Conservation (phyloP, 2,329 filamentous ascomycete genomes). For the Penicillium sp. region DNA sequence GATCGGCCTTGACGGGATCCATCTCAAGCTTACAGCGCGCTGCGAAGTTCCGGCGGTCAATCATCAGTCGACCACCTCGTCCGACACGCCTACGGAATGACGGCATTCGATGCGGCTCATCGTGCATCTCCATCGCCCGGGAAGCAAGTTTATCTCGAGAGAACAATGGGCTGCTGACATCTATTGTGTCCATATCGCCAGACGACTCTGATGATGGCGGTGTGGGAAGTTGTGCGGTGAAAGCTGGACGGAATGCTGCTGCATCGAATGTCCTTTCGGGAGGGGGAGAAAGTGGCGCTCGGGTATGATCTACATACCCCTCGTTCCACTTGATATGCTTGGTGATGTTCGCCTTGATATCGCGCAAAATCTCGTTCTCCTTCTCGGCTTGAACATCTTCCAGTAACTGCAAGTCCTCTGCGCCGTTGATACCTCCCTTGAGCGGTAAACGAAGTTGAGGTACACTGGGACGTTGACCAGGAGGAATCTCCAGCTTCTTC, state of each 20-base stretch:
- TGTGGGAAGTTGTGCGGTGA: conserved; percentile 64
- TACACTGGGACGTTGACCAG: conserved; percentile 59
- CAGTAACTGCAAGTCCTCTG: conserved; percentile 75
- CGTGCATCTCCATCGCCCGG: conserved; percentile 45
- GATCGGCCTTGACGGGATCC: conserved; percentile 58
- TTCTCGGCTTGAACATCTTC: conserved; percentile 77
- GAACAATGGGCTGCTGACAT: conserved; percentile 32
- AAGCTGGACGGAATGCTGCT: conserved; percentile 64
- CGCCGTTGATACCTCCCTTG: conserved; percentile 70
- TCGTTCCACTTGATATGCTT: conserved; percentile 92
- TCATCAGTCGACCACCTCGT: conserved; percentile 79
- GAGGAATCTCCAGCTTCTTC: conserved; percentile 64
- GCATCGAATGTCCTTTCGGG: conserved; percentile 62
- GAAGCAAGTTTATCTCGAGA: conserved; percentile 40
- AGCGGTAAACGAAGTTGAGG: conserved; percentile 69
- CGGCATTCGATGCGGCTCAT: conserved; percentile 51
- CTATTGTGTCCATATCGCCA: conserved; percentile 43
- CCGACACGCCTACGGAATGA: conserved; percentile 83
- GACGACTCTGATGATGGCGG: conserved; percentile 51
- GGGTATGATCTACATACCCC: conserved; percentile 83
- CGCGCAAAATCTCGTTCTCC: conserved; percentile 74
- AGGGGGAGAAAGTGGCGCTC: conserved; percentile 78
- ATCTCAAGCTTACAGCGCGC: conserved; percentile 50
- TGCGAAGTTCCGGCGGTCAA: conserved; percentile 75
- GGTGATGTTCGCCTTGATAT: conserved; percentile 82